These are phyloP conservation scores for Clonostachys byssicola DNA, from an alignment of 2,329 filamentous ascomycete species.

Conservation along the genomic window DNA sequence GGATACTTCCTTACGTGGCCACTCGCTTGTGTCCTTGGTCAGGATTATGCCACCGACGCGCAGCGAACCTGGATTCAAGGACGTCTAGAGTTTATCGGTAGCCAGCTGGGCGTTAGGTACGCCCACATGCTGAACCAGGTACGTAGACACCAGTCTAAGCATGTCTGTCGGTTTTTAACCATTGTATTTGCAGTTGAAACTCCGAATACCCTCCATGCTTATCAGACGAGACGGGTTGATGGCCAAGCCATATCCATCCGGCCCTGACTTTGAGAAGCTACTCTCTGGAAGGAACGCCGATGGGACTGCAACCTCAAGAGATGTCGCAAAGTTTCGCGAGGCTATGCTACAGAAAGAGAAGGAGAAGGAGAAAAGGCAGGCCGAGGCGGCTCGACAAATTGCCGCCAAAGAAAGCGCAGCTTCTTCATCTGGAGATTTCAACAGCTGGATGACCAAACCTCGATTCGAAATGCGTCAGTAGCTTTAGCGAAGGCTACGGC, in stretches of 20 bases:
- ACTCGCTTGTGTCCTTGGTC: conserved; percentile 45
- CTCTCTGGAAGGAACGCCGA: conserved; percentile 18
- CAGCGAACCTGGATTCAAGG: conserved; percentile 53
- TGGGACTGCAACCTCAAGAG: neutral
- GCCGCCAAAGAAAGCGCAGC: no score
- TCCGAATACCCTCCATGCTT: conserved; percentile 59
- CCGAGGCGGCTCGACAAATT: no score
- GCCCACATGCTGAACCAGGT: conserved; percentile 51
- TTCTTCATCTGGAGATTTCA: no score
- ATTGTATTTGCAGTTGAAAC: conserved; percentile 35
- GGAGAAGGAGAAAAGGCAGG: no score
- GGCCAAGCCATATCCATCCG: conserved; percentile 33
- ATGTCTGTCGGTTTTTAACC: conserved; percentile 2
- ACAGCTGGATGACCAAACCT: no score
- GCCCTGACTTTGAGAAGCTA: conserved; percentile 38
- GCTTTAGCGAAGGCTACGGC: no score
- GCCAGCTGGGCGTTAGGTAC: conserved; percentile 54
- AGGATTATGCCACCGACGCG: conserved; percentile 55
- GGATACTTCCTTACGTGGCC: conserved; percentile 60
- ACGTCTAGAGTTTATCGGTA: conserved; percentile 48
- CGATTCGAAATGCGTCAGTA: no score
- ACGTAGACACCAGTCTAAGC: conserved; percentile 13
- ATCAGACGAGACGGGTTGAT: conserved; percentile 49
- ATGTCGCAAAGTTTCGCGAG: no score
- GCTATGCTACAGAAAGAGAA: no score